A percentile compares a stretch with the other conserved stretches of the same genome.
These are phyloP conservation scores for Bipolaris victoriae DNA, from an alignment of 2,329 filamentous ascomycete genomes.

Conservation along the genomic window DNA sequence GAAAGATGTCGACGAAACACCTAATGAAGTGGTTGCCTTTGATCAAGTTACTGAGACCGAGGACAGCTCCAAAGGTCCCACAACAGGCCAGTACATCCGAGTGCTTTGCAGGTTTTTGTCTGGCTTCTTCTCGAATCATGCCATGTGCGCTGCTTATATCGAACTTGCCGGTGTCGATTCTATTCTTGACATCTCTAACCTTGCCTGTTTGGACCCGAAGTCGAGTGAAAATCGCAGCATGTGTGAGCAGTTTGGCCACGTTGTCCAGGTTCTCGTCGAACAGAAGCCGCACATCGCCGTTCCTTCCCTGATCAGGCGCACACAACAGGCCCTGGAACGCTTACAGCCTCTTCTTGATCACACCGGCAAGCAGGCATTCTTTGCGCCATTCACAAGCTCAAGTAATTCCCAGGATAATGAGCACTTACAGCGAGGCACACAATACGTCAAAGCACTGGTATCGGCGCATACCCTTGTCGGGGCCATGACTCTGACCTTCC, in stretches of 20 bases:
- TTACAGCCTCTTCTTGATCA: conserved; percentile 70
- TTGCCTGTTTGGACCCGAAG: conserved; percentile 78
- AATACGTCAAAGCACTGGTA: conserved; percentile 77
- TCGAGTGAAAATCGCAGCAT: conserved; percentile 66
- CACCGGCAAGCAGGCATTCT: conserved; percentile 65
- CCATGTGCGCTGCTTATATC: conserved; percentile 75
- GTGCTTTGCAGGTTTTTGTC: conserved; percentile 78
- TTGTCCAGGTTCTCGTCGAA: conserved; percentile 80
- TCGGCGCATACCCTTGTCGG: conserved; percentile 77
- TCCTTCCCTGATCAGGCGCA: conserved; percentile 78
- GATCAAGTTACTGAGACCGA: conserved; percentile 56
- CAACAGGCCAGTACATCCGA: conserved; percentile 72
- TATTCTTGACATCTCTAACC: conserved; percentile 81
- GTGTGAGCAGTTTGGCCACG: conserved; percentile 72
- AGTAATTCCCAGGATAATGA: conserved; percentile 31
- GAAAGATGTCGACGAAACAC: conserved; percentile 55
- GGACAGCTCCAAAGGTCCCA: conserved; percentile 57
- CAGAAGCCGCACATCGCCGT: conserved; percentile 79
- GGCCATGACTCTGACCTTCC: conserved; percentile 76
- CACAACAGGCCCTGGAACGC: conserved; percentile 70
- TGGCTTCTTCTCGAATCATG: conserved; percentile 76
- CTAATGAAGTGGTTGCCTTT: conserved; percentile 38
- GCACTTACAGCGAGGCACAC: conserved; percentile 69
- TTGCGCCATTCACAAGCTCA: conserved; percentile 64
- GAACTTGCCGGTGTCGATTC: conserved; percentile 80